These are phyloP conservation scores for Firmiana major DNA, from an alignment of 345 rosid genomes.

Conservation along the genomic window DNA sequence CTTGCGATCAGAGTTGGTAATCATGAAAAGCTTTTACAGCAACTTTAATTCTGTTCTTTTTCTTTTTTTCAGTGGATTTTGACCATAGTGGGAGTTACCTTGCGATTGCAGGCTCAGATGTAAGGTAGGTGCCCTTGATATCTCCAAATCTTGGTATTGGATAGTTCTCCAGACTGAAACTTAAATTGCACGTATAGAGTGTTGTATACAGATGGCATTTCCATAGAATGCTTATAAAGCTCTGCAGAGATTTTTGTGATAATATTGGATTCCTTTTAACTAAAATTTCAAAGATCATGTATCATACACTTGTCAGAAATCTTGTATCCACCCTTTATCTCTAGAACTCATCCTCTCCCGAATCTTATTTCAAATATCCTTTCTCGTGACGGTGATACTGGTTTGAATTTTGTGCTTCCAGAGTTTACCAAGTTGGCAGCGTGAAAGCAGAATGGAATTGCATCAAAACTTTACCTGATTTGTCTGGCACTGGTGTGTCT, in stretches of 20 bases:
- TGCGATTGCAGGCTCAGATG: constrained; percentile 84
- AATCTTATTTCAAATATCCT: not conserved
- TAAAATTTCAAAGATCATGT: not conserved
- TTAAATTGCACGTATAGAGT: not conserved
- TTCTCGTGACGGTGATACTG: not conserved
- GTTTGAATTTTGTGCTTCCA: constrained; percentile 28
- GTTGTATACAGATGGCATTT: not conserved
- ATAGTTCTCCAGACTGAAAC: not conserved
- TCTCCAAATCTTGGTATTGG: not conserved
- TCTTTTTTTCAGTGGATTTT: constrained; percentile 69
- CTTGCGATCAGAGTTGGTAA: not conserved
- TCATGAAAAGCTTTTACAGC: not conserved
- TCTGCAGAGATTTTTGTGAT: not conserved
- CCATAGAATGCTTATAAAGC: not conserved
- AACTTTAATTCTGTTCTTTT: not conserved
- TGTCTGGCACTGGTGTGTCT: constrained; percentile 81
- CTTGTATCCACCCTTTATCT: not conserved
- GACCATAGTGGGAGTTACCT: constrained; percentile 89
- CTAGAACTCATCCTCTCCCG: not conserved
- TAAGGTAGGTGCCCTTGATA: constrained; percentile 42
- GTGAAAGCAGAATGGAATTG: constrained; percentile 95
- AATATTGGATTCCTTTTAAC: not conserved
- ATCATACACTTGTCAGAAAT: not conserved
- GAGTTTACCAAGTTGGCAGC: constrained; percentile 85
- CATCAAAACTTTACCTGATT: constrained; percentile 80